Base-by-base conservation (phyloP, 768 basidiomycete genomes). In the Saitozyma sp. region DNA sequence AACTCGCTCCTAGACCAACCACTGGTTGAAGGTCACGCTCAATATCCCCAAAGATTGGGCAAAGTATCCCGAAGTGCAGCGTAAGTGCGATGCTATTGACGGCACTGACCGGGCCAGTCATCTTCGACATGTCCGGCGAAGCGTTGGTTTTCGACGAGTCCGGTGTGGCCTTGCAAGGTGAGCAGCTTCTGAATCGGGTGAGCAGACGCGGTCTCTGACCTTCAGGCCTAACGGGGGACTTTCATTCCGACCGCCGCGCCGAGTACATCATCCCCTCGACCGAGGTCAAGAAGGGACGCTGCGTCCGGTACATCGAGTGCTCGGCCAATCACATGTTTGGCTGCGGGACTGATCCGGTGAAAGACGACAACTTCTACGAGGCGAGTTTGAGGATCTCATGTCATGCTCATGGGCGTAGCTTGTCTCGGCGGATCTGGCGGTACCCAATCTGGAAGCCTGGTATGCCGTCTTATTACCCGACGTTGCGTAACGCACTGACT, bases 41-140 rank as follows among this genome's bases (percentile, higher is more conserved):
- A 84, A 82, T 6, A 86, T 97, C 40, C 95, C 95, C 0, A 75
- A 83, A 10, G 85, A 87, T 54, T 93, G 88, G 78, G 83, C 80
- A 82, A 65, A 75, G 10, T 92, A 97, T 71, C 90, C 92, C 63
- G 86, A 88, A 13, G 87, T 95, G 29, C 91, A 93, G 49, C 90
- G 56, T 57, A 45, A 13, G 45, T 57, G n/a, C 17, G 40, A 16
- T 48, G 13, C 42, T 17, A 17, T 48, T 2, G 16, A 9, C 40
- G 9, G 38, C 14, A 16, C 56, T 48, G 29, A 52, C 17, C n/a
- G 39, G 39, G 17, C 14, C 58, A 59, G 58, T 98, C 74, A 95
- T 97, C 78, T 96, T 97, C 71, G 95, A 98, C 79, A 90, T 91
- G 7, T 89, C 88, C 46, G 94, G 91, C 70, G 93, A 93, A 62